Evolutionary conservation across 2,329 filamentous ascomycete genomes (phyloP).

Genomic region (Sporothrix variecibatus): DNA sequence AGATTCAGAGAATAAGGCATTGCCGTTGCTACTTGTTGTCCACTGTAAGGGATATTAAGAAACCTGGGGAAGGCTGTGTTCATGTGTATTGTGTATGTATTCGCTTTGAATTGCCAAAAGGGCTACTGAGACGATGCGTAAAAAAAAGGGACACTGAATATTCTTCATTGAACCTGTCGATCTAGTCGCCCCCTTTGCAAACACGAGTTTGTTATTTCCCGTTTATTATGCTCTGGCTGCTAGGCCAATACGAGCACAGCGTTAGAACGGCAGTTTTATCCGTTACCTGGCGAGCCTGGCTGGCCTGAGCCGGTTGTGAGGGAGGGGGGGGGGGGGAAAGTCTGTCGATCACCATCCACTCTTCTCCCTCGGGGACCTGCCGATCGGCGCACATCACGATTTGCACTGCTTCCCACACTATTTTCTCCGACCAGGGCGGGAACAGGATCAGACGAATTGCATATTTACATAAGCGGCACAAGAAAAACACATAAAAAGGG

Average conservation of each 20-base stretch:
- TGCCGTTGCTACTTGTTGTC: not conserved
- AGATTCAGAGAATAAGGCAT: not conserved
- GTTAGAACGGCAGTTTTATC: not conserved
- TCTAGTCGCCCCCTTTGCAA: not conserved
- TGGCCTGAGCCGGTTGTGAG: not conserved
- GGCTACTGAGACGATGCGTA: constrained; percentile 7
- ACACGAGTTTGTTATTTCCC: not conserved
- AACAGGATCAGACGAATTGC: not conserved
- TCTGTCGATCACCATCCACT: constrained; percentile 1
- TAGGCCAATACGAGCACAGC: not conserved
- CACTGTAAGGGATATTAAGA: not conserved
- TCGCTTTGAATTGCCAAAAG: not conserved
- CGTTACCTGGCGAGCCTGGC: not conserved
- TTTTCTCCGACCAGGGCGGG: not conserved
- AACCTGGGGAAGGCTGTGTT: not conserved
- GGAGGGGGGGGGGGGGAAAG: not conserved
- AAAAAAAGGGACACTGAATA: not conserved
- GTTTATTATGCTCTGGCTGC: not conserved
- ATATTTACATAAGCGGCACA: not conserved
- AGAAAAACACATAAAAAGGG: not conserved
- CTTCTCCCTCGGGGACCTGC: not conserved
- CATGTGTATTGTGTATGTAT: not conserved
- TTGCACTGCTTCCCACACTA: not conserved
- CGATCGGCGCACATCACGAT: constrained; percentile 19
- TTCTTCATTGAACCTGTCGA: constrained; percentile 8